Base-by-base conservation (phyloP, 129 eudicot species). In the Escallonia rubra region DNA sequence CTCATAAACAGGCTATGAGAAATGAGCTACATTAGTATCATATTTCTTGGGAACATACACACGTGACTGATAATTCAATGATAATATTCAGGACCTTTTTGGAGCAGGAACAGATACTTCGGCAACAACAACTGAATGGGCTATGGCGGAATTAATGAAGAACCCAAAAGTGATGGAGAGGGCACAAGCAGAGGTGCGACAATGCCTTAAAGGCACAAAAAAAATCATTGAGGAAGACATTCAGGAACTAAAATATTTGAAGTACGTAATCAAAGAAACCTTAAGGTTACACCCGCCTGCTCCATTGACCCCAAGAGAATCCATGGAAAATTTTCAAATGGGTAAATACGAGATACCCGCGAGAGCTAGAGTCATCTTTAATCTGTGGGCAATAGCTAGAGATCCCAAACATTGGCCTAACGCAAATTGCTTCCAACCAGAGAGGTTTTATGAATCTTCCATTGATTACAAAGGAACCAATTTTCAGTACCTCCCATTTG, bases 41-140 rank as follows among this genome's bases (percentile, higher is more conserved):
- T 23, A 23, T 23, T 23, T 23, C 34, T 1, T 23, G 1, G 1
- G 34, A 23, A 23, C 34, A 23, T 23, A 1, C 34, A 23, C 1
- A 23, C 0, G 34, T 23, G 34, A 23, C 34, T 23, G 34, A 23
- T 23, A 0, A 23, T 1, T 23, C 34, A 23, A 23, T 0, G 34
- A 0, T 23, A 23, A 10, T 56, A 51, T 57, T 57, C 80, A 88
- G 96, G 91, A 88, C 56, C 72, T 88, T 74, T 80, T 88, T 52
- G 79, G 64, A 3, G 96, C 85, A 0, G 96, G 96, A 70, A 85
- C 96, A 42, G 91, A 88, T 56, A 88, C 91, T 42, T 77, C 96
- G 0, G 91, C 91, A 2, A 69, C 85, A 4, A 82, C 96, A 0
- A 48, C 57, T 15, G 88, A 82, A 68, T 88, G 96, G 96, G 91